Base-by-base conservation (phyloP, 2,329 filamentous ascomycete species). In the Fusarium anthophilum region DNA sequence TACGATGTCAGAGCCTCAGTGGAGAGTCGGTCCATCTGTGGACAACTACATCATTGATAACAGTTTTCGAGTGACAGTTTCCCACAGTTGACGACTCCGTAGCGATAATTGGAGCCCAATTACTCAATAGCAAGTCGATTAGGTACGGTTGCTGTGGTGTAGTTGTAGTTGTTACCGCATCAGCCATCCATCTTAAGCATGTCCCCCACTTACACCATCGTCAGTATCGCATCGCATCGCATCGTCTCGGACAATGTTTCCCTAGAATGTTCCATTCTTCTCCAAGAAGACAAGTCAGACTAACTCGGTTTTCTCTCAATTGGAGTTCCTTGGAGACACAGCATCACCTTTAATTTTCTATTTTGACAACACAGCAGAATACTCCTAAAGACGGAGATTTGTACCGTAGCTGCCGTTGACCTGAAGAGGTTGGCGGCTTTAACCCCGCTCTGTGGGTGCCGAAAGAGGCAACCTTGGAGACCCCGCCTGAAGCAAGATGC, bases 1-100 rank as follows among this genome's bases (percentile, higher is more conserved):
- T 41, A 41, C 44, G 61, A 73, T 67, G 58, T 64, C 63, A 58
- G 47, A 72, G 55, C 47, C 58, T 63, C 45, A 44, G 54, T 59
- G 70, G 47, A 48, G 47, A 70, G 54, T 69, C 59, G 63, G 72
- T 59, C 68, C 71, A 74, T 69, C 55, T 74, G 71, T 69, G 69
- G n/a, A 62, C 22, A 59, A 54, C 35, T 41, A 48, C 59, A 41
- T 61, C 59, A 44, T 55, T 37, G 56, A 53, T 50, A 48, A 18
- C 45, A 54, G 37, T 14, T 32, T 44, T 17, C 38, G 15, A 44
- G 17, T 20, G 17, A 15, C 28, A 30, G 22, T 32, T 30, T n/a
- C 54, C 66, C 66, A 73, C 60, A 44, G 57, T 44, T 39, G 48
- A 24, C 35, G n/a, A 48, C 62, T 60, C 50, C 44, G 20, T 61